These are phyloP conservation scores for Colletotrichum sp. DNA, from an alignment of 2,329 filamentous ascomycete species.

Conservation along the genomic window DNA sequence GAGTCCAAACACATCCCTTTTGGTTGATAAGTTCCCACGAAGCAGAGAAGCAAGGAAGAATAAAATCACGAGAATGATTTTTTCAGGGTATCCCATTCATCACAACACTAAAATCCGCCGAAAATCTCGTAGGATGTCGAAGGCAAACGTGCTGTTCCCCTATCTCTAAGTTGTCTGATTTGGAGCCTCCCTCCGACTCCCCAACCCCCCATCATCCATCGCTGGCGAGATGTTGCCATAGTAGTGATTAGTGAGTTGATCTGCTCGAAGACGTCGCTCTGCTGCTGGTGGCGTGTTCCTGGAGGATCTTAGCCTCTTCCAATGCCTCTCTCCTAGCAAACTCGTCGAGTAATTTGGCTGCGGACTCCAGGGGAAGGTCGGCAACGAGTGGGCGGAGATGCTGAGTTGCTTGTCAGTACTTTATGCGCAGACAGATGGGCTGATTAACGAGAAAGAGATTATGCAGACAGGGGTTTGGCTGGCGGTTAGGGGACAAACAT, in stretches of 20 bases:
- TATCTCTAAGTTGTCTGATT: not conserved
- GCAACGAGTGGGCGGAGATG: constrained; percentile 22
- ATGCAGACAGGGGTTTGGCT: not conserved
- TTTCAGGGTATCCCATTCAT: constrained; percentile 15
- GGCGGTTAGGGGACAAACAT: not conserved
- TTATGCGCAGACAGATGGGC: not conserved
- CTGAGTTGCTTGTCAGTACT: constrained; percentile 4
- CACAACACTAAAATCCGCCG: constrained; percentile 10
- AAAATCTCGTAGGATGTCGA: not conserved
- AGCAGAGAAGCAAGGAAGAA: not conserved
- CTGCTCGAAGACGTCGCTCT: constrained; percentile 19
- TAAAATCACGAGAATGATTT: not conserved
- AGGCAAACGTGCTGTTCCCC: not conserved
- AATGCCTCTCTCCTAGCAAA: constrained; percentile 22
- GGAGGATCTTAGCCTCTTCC: constrained; percentile 22
- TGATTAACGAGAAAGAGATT: not conserved
- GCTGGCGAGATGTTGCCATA: not conserved
- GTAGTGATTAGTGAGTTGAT: constrained; percentile 6
- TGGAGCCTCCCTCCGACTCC: not conserved
- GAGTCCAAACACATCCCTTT: not conserved
- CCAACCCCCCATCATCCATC: not conserved
- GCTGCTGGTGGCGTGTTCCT: constrained; percentile 16
- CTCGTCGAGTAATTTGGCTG: constrained; percentile 24
- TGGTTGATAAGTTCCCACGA: not conserved
- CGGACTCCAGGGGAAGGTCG: constrained; percentile 26